Evolutionary conservation across 106 monocot species (phyloP).

Genomic region (Allium fistulosum): DNA sequence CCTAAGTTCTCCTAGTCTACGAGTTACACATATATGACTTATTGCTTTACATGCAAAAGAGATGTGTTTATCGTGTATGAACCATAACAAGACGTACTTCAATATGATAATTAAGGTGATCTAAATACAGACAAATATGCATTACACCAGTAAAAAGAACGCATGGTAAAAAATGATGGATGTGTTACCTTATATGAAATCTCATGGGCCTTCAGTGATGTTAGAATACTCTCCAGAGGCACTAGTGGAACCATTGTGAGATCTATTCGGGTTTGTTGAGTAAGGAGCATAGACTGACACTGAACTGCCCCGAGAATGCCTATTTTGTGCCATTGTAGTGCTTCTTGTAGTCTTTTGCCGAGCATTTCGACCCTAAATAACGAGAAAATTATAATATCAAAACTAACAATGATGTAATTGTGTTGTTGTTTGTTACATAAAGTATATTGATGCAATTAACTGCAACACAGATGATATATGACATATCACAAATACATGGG

Average conservation of each 20-base stretch:
- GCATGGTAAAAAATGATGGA: too few relatives aligned
- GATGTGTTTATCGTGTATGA: too few relatives aligned
- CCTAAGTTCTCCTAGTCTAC: too few relatives aligned
- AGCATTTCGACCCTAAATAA: conserved; percentile 77
- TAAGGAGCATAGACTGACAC: conserved; percentile 70
- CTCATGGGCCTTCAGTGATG: conserved; percentile 39
- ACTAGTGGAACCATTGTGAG: conserved; percentile 37
- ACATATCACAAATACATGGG: not conserved
- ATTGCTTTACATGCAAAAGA: too few relatives aligned
- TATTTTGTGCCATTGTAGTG: conserved; percentile 51
- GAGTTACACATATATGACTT: too few relatives aligned
- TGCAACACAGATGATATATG: not conserved
- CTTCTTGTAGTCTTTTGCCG: conserved; percentile 69
- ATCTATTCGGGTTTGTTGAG: conserved; percentile 24
- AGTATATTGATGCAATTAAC: not conserved
- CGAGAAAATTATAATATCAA: not conserved
- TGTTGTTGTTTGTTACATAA: not conserved
- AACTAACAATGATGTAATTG: not conserved
- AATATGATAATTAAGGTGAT: too few relatives aligned
- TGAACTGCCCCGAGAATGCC: conserved; percentile 55
- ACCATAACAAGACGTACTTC: too few relatives aligned
- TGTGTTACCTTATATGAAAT: not conserved
- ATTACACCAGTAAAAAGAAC: too few relatives aligned
- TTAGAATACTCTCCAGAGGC: conserved; percentile 26
- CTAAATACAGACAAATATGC: too few relatives aligned